These are phyloP conservation scores for Yarrowia sp. DNA, from an alignment of 805 yeast species.

Conservation along the genomic window DNA sequence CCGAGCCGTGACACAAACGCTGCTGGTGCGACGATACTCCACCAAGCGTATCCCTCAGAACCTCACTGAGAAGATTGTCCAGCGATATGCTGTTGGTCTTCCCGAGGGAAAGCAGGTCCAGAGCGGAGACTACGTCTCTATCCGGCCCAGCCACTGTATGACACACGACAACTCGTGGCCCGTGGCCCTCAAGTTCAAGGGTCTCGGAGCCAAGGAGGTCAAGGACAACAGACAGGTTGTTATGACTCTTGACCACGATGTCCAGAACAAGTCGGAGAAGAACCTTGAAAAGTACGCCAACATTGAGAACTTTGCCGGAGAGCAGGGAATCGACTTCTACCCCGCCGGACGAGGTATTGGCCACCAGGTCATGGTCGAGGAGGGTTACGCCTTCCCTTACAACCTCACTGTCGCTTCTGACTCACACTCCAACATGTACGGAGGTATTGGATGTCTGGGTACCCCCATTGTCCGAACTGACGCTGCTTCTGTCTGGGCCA, in stretches of 20 bases:
- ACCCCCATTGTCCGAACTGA: conserved; percentile 98
- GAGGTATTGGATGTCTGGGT: conserved; percentile 94
- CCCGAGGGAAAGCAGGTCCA: conserved; percentile 72
- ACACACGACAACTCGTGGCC: conserved; percentile 99
- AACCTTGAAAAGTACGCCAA: conserved; percentile 83
- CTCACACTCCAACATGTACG: conserved; percentile 96
- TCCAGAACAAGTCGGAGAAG: conserved; percentile 87
- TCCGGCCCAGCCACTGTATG: conserved; percentile 96
- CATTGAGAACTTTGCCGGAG: conserved; percentile 83
- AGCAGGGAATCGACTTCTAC: conserved; percentile 92
- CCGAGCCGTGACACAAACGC: conserved; percentile 3
- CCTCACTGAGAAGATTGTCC: conserved; percentile 93
- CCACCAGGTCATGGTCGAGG: conserved; percentile 98
- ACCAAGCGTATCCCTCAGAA: conserved; percentile 54
- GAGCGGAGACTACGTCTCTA: conserved; percentile 93
- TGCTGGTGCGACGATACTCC: conserved; percentile 17
- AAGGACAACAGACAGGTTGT: conserved; percentile 88
- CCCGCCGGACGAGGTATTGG: conserved; percentile 99
- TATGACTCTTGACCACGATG: conserved; percentile 96
- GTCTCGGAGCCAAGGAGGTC: conserved; percentile 83
- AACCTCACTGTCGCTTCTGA: conserved; percentile 95
- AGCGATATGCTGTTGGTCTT: conserved; percentile 83
- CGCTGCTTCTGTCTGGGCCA: conserved; percentile 99
- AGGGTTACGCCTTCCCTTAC: conserved; percentile 95
- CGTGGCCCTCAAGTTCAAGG: conserved; percentile 93